These are phyloP conservation scores for Cladophialophora yegresii DNA, from an alignment of 2,329 filamentous ascomycete genomes.

Conservation along the genomic window DNA sequence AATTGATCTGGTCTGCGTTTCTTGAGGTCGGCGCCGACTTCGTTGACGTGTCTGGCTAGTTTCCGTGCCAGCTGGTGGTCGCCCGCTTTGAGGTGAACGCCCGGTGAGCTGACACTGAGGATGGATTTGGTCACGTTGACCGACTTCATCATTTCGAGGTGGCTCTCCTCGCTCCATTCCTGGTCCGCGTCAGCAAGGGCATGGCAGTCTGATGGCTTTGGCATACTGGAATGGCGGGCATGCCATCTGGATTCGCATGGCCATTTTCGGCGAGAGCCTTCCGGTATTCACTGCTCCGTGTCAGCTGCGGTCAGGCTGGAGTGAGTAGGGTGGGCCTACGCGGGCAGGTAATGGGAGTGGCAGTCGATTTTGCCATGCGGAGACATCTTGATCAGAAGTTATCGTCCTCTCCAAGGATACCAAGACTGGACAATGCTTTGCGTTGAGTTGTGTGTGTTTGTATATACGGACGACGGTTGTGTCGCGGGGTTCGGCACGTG, in stretches of 20 bases:
- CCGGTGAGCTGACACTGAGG: constrained; percentile 58
- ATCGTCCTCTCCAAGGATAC: background rate
- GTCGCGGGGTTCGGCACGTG: constrained; percentile 9
- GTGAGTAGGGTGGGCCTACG: constrained; percentile 20
- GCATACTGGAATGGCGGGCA: constrained; percentile 33
- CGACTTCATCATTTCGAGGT: constrained; percentile 55
- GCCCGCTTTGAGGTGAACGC: constrained; percentile 52
- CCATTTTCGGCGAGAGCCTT: constrained; percentile 34
- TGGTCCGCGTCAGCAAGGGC: constrained; percentile 27
- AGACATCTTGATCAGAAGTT: constrained; percentile 19
- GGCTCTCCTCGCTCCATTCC: constrained; percentile 51
- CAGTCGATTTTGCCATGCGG: constrained; percentile 34
- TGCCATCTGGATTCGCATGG: constrained; percentile 34
- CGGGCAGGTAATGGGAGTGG: constrained; percentile 34
- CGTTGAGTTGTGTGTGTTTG: background rate
- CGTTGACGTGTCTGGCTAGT: constrained; percentile 46
- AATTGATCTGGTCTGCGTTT: constrained; percentile 43
- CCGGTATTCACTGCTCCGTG: constrained; percentile 27
- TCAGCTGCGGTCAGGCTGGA: background rate
- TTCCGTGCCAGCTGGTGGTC: constrained; percentile 40
- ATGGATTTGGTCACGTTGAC: constrained; percentile 56
- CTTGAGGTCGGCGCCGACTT: constrained; percentile 38
- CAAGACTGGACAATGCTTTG: background rate
- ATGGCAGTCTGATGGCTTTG: background rate
- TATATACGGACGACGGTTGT: background rate